These are phyloP conservation scores for Penicillium longicatenatum DNA, from an alignment of 495 filamentous ascomycete genomes.

Conservation along the genomic window DNA sequence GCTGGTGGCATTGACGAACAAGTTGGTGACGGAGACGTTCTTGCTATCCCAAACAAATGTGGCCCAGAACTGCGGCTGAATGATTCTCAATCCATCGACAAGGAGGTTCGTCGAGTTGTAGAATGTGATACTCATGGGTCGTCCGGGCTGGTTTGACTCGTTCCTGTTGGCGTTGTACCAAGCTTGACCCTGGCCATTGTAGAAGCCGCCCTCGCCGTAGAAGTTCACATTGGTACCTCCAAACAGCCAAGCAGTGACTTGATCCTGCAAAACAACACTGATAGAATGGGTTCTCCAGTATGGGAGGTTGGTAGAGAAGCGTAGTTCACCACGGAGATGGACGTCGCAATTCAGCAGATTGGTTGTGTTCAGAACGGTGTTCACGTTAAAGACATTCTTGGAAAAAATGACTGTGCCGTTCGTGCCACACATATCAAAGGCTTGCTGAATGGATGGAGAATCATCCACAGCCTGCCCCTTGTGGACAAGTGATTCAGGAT, in stretches of 20 bases:
- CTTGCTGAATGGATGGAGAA: conserved; percentile 42
- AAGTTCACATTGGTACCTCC: conserved; percentile 42
- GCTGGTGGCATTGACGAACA: conserved; percentile 46
- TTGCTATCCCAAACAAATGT: conserved; percentile 36
- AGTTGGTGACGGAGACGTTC: conserved; percentile 37
- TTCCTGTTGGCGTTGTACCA: conserved; percentile 42
- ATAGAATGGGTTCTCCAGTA: conserved; percentile 49
- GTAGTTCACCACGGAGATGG: conserved; percentile 38
- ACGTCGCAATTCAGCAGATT: conserved; percentile 41
- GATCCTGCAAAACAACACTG: conserved; percentile 47
- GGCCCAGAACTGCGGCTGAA: conserved; percentile 51
- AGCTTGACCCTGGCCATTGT: conserved; percentile 49
- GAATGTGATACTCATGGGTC: conserved; percentile 45
- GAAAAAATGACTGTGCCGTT: conserved; percentile 42
- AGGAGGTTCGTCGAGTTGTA: conserved; percentile 36
- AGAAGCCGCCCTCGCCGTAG: conserved; percentile 41
- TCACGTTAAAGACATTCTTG: conserved; percentile 39
- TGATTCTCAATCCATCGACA: conserved; percentile 33
- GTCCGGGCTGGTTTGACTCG: conserved; percentile 43
- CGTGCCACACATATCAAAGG: conserved; percentile 44
- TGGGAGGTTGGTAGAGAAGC: conserved; percentile 42
- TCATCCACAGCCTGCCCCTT: conserved; percentile 31
- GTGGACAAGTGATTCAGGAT: conserved; percentile 18
- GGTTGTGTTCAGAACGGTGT: conserved; percentile 48
- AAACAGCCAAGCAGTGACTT: conserved; percentile 49